Base-by-base conservation (phyloP, 1,284 basidiomycete species). In the Phlebopus sp. region DNA sequence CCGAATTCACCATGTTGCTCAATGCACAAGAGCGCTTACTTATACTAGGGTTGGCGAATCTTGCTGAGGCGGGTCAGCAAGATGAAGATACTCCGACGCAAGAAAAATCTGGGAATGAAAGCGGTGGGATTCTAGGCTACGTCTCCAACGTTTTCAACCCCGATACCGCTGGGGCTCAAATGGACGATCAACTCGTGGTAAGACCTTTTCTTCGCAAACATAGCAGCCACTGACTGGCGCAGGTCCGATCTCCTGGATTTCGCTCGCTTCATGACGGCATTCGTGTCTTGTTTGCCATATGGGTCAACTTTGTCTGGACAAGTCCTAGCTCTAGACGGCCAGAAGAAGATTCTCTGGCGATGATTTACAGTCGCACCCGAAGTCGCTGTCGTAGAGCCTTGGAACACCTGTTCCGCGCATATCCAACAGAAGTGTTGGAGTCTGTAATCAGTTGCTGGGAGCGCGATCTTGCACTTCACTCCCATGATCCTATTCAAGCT, bases 401-500 rank as follows among this genome's bases (percentile, higher is more conserved):
- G 31, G 94, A 97, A 59, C 85, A 90, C 58, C 73, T 97, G 14
- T 96, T 96, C 72, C 85, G 87, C 27, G 76, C 80, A 0, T 83
- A 91, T 53, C 79, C 91, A 0, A 72, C 78, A 2, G 91, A 93
- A 58, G 85, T 96, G 2, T 75, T 97, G 39, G 90, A 94, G 59
- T 84, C 82, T 0, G 71, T 94, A 25, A 72, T 94, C 15, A 83
- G 86, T 44, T 89, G 84, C 60, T 95, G 92, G 92, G 78, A 76
- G 58, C 71, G 76, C 35, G 77, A 80, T 52, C 58, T 69, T n/a
- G 55, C 64, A 43, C 79, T 81, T 62, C 56, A 79, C 36, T 46
- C 51, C 46, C 54, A 74, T 71, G 66, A 71, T 27, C 63, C 69
- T 30, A 62, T 60, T 31, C 49, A 66, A n/a, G 65, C 71, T 14